Percentiles rank a stretch among this genome's conserved stretches.
Evolutionary conservation across 2,329 filamentous ascomycete genomes (phyloP).

Genomic region (Furcasterigmium furcatum): DNA sequence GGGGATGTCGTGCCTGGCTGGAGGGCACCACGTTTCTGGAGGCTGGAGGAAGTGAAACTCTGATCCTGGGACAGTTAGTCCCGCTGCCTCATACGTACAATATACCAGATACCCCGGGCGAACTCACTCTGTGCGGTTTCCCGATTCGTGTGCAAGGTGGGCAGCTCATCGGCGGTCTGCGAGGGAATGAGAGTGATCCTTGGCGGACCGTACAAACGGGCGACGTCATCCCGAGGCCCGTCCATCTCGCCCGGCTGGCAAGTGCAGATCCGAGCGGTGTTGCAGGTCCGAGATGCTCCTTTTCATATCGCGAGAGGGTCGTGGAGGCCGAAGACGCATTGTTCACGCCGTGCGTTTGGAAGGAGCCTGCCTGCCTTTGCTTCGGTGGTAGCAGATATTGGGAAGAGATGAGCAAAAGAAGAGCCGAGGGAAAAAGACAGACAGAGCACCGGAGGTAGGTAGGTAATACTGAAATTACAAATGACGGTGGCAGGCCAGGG

Average conservation of each 20-base stretch:
- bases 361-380: conserved; percentile 4
- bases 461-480: too few relatives aligned
- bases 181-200: conserved; percentile 11
- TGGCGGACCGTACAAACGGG: conserved; percentile 13
- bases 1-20: conserved; percentile 2
- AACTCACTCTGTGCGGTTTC: conserved; percentile 8
- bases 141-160: conserved; percentile 9
- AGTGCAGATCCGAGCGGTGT: neutral
- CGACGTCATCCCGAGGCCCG: conserved; percentile 10
- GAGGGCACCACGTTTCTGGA: conserved; percentile 5
- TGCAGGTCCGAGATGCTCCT: conserved; percentile 1
- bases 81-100: neutral
- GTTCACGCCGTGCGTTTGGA: too few relatives aligned
- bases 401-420: neutral
- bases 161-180: conserved; percentile 10
- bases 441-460: conserved; percentile 1
- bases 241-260: conserved; percentile 7
- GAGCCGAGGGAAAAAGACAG: neutral
- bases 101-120: neutral
- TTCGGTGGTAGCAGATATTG: conserved; percentile 3
- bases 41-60: conserved; percentile 7
- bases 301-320: conserved; percentile 10
- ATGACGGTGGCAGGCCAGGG: too few relatives aligned
- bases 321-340: conserved; percentile 8
- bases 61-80: neutral